Conservation (phyloP, 2,329 filamentous ascomycete genomes). For the Colletotrichum salicis region DNA sequence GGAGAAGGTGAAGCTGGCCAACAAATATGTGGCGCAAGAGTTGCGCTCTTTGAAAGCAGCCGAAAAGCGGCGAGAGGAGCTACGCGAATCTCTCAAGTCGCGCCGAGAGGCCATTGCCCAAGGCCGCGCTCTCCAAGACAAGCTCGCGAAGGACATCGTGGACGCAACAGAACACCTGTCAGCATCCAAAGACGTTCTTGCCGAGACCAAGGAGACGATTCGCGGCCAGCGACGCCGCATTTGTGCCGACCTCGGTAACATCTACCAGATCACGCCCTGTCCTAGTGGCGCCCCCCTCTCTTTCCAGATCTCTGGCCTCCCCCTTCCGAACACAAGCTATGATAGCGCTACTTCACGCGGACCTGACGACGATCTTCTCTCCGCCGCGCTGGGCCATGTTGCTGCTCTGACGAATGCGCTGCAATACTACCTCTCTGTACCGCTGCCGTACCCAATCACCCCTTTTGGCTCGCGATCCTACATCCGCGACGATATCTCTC, state of each 20-base stretch:
- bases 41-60: conserved; percentile 72
- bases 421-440: conserved; percentile 82
- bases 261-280: conserved; percentile 82
- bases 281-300: conserved; percentile 70
- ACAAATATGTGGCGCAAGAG: conserved; percentile 70
- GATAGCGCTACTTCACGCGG: conserved; percentile 58
- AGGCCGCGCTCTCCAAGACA: conserved; percentile 69
- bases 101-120: conserved; percentile 74
- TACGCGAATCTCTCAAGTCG: conserved; percentile 72
- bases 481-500: conserved; percentile 79
- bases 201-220: conserved; percentile 72
- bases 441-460: conserved; percentile 83
- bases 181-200: conserved; percentile 64
- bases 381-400: conserved; percentile 84
- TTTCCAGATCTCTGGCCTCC: conserved; percentile 84
- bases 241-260: conserved; percentile 80
- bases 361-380: conserved; percentile 74
- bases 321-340: conserved; percentile 83
- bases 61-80: conserved; percentile 71
- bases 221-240: conserved; percentile 88
- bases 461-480: conserved; percentile 78
- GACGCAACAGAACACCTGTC: conserved; percentile 69
- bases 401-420: conserved; percentile 80
- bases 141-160: conserved; percentile 69
- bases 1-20: conserved; percentile 59